Evolutionary conservation across 495 filamentous ascomycete species (phyloP).

Genomic region (Neurospora terricola): DNA sequence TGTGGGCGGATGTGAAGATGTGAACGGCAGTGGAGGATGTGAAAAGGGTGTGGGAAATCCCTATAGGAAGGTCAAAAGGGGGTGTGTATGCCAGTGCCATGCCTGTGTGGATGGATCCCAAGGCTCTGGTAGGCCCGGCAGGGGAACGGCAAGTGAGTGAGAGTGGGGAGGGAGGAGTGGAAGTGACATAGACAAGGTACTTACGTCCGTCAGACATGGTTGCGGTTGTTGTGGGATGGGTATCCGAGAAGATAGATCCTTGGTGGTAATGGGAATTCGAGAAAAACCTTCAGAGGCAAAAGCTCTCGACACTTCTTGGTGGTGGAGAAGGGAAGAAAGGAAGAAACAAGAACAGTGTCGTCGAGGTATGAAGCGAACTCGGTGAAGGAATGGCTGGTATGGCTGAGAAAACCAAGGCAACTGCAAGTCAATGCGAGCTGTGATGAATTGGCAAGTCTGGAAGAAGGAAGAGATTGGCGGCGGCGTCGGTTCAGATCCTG

Average conservation of each 20-base stretch:
- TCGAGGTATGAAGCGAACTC: neutral
- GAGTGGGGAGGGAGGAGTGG: neutral
- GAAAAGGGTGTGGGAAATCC: neutral
- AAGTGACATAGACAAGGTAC: constrained; percentile 2
- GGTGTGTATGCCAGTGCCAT: neutral
- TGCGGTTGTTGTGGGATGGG: neutral
- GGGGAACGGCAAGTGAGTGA: neutral
- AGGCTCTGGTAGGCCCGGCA: neutral
- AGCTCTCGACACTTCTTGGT: neutral
- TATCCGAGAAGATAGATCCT: neutral
- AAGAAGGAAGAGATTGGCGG: constrained; percentile 21
- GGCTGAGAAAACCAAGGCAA: constrained; percentile 4
- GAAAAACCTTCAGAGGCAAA: neutral
- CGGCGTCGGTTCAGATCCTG: neutral
- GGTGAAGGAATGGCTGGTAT: neutral
- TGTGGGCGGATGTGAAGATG: neutral
- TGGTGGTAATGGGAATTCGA: neutral
- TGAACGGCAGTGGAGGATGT: neutral
- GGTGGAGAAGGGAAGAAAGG: neutral
- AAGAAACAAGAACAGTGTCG: neutral
- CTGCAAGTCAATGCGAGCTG: constrained; percentile 14
- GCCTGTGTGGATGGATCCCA: neutral
- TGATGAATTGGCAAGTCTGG: constrained; percentile 13
- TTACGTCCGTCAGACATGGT: constrained; percentile 27
- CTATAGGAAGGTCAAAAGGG: neutral